A percentile compares a stretch with the other conserved stretches of the same genome.
Evolutionary conservation across 305 asterid species (phyloP).

Genomic region (Solanum chacoense): DNA sequence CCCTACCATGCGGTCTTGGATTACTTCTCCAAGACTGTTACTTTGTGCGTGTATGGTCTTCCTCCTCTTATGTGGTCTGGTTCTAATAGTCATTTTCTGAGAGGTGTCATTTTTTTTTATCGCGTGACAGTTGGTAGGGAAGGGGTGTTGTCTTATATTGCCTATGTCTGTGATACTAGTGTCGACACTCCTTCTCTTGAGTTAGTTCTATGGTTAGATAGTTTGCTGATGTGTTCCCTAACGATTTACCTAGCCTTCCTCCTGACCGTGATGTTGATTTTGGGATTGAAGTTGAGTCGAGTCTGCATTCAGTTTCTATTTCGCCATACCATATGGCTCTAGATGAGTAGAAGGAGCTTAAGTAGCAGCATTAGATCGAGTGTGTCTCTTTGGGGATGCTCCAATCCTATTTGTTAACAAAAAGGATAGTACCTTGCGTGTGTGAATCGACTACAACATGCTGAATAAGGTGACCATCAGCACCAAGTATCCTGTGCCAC

Average conservation of each 20-base stretch:
- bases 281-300: not conserved
- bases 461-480: not conserved
- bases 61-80: not conserved
- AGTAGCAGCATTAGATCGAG: not conserved
- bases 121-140: not conserved
- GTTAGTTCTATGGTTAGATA: not conserved
- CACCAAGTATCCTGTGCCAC: not conserved
- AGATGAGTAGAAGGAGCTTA: not conserved
- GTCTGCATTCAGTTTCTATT: not conserved
- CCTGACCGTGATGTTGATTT: not conserved
- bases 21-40: not conserved
- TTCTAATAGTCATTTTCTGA: not conserved
- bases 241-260: not conserved
- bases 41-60: not conserved
- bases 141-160: not conserved
- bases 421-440: not conserved
- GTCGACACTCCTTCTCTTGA: not conserved
- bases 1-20: not conserved
- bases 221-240: not conserved
- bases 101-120: not conserved
- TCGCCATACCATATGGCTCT: not conserved
- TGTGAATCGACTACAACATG: not conserved
- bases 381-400: not conserved
- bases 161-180: not conserved
- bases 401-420: not conserved